Evolutionary conservation across 257 asterid species (phyloP), one percentile per base, ranked within the genome.

Genomic region (Salvia hispanica): DNA sequence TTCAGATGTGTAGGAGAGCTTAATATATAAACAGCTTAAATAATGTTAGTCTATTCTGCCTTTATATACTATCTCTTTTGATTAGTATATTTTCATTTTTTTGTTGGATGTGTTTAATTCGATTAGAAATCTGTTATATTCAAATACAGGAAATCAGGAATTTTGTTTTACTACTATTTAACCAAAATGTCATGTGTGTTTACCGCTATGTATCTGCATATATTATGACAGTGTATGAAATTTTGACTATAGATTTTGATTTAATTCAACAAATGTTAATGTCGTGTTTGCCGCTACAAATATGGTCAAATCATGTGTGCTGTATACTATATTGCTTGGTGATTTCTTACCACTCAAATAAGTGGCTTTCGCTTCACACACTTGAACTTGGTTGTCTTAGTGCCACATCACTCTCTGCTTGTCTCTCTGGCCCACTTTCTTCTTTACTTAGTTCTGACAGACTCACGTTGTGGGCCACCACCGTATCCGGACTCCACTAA

Each of bases 351-450:
- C 90, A 76, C 81, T 67, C 80, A 72, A 74, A 57, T 59, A 14
- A 70, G 89, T 25, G 31, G 11, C 44, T 18, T 21, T 31, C 46
- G 3, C 58, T 72, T 25, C 72, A 61, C 6, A 69, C 18, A 9
- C 13, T 62, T 67, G 60, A 52, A 63, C 69, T 70, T 84, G 89
- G 95, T 45, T 65, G 65, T 48, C 34, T 10, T 43, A 10, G 28
- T 0, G 36, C 92, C 96, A 86, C 95, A 83, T 86, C 88, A 78
- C 39, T 25, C 3, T 33, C 51, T 15, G 31, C 31, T 25, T 25
- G 31, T 25, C 31, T 1, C 2, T 25, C 10, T 64, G 77, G 7
- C 78, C 88, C 74, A 69, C 72, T 63, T 11, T 52, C 76, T 75
- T 43, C 79, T 65, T 25, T 47, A 58, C 28, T 10, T 25, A 25